Conservation (phyloP, 225 moss, liverwort and hornwort genomes). For the Anthoceros angustus region DNA sequence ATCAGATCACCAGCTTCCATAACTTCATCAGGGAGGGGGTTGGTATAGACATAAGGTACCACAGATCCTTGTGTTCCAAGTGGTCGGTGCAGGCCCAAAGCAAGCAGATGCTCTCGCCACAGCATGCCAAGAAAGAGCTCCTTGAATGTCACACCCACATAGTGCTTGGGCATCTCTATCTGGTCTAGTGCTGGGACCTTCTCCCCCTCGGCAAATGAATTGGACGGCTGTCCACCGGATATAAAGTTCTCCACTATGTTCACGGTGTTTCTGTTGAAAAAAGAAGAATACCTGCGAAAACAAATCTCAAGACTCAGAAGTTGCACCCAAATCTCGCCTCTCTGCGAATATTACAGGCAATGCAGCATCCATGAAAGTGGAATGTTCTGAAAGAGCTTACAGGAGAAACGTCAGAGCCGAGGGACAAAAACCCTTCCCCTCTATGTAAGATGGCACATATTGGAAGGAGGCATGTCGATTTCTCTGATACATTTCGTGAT, state of each 20-base stretch:
- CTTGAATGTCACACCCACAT: conserved; percentile 20
- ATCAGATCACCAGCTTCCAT: conserved; percentile 21
- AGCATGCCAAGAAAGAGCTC: conserved; percentile 22
- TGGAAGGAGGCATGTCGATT: conserved; percentile 42
- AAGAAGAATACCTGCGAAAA: neutral
- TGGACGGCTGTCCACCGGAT: neutral
- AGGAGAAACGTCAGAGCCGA: conserved; percentile 39
- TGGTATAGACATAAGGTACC: conserved; percentile 33
- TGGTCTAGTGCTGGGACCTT: conserved; percentile 15
- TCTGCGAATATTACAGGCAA: neutral
- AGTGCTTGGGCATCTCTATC: conserved; percentile 19
- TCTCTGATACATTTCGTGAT: conserved; percentile 33
- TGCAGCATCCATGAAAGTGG: neutral
- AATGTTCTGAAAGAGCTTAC: conserved; percentile 9
- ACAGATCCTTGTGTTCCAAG: conserved; percentile 23
- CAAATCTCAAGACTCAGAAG: neutral
- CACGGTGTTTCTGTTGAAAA: neutral
- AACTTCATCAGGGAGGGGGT: conserved; percentile 12
- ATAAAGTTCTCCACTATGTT: neutral
- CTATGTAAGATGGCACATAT: conserved; percentile 36
- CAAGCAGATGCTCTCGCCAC: conserved; percentile 7
- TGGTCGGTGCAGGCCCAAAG: conserved; percentile 29
- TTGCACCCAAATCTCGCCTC: neutral
- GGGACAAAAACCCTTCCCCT: conserved; percentile 44
- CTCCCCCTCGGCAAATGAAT: too few relatives aligned